These are phyloP conservation scores for Hypoxylon intermedium DNA, from an alignment of 495 filamentous ascomycete species.

Conservation along the genomic window DNA sequence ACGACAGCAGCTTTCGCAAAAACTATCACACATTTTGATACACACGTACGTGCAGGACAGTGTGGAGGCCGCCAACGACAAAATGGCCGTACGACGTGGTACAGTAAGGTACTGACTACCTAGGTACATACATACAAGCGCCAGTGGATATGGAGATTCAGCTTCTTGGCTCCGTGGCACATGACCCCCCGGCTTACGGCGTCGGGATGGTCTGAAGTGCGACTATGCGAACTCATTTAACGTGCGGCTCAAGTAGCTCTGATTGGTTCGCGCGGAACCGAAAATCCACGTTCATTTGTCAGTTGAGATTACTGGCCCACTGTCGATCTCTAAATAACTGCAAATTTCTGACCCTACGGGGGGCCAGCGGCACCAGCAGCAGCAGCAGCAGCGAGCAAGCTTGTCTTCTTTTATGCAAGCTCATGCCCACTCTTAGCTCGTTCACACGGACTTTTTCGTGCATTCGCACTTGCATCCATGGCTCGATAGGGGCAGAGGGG, in stretches of 20 bases:
- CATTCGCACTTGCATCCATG: neutral
- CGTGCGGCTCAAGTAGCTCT: slow-evolving; percentile 29
- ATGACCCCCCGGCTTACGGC: slow-evolving; percentile 25
- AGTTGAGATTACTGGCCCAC: slow-evolving; percentile 40
- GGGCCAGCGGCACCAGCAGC: neutral
- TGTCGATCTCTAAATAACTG: slow-evolving; percentile 23
- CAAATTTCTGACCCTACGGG: slow-evolving; percentile 16
- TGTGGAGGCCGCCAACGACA: slow-evolving; percentile 32
- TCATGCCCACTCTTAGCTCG: slow-evolving; percentile 4
- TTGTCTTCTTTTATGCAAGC: slow-evolving; percentile 11
- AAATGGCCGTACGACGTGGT: slow-evolving; percentile 9
- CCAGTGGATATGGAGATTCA: slow-evolving; percentile 14
- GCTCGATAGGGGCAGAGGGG: neutral
- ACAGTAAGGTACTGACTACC: slow-evolving; percentile 20
- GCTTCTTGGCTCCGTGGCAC: slow-evolving; percentile 12
- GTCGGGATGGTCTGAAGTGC: slow-evolving; percentile 10
- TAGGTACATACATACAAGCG: too few species aligned
- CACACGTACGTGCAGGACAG: slow-evolving; percentile 13
- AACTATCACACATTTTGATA: slow-evolving; percentile 1
- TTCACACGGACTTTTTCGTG: slow-evolving; percentile 5
- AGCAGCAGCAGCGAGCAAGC: neutral
- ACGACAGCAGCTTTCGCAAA: neutral
- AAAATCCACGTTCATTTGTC: slow-evolving; percentile 39
- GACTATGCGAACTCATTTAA: slow-evolving; percentile 36
- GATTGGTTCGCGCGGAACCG: slow-evolving; percentile 18